These are phyloP conservation scores for Protea cynaroides DNA, from an alignment of 164 flowering plant genomes.

Conservation along the genomic window DNA sequence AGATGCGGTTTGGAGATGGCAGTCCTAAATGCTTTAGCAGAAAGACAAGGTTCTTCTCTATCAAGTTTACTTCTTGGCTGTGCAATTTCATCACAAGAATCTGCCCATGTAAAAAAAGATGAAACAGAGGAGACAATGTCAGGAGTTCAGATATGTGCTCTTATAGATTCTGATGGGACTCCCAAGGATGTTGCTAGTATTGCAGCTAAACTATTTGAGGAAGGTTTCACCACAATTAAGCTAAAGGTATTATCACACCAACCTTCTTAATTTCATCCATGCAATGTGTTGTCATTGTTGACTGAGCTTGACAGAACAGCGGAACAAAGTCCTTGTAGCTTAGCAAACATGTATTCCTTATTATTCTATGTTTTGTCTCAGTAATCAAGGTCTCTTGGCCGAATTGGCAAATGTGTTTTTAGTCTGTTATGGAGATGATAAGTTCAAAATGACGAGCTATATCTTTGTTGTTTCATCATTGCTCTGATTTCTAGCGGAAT, in stretches of 20 bases:
- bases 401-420: too few relatives aligned
- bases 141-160: conserved; percentile 67
- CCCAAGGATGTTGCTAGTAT: conserved; percentile 61
- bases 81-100: conserved; percentile 10
- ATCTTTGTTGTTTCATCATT: not conserved
- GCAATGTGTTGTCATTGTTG: not conserved
- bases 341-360: too few relatives aligned
- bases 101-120: conserved; percentile 19
- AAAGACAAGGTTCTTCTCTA: conserved; percentile 45
- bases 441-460: not conserved
- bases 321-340: too few relatives aligned
- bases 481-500: not conserved
- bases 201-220: conserved; percentile 57
- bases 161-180: conserved; percentile 67
- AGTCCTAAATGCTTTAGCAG: conserved; percentile 73
- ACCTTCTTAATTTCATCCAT: not conserved
- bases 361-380: too few relatives aligned
- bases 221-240: conserved; percentile 84
- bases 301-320: too few relatives aligned
- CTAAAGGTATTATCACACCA: conserved; percentile 47
- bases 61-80: conserved; percentile 35
- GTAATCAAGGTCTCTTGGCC: too few relatives aligned
- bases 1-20: conserved; percentile 97
- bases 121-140: conserved; percentile 16
- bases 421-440: not conserved